Evolutionary conservation across 768 basidiomycete species (phyloP), one percentile per base, ranked within the genome.

Genomic region (Lactifluus hygrophoroides): DNA sequence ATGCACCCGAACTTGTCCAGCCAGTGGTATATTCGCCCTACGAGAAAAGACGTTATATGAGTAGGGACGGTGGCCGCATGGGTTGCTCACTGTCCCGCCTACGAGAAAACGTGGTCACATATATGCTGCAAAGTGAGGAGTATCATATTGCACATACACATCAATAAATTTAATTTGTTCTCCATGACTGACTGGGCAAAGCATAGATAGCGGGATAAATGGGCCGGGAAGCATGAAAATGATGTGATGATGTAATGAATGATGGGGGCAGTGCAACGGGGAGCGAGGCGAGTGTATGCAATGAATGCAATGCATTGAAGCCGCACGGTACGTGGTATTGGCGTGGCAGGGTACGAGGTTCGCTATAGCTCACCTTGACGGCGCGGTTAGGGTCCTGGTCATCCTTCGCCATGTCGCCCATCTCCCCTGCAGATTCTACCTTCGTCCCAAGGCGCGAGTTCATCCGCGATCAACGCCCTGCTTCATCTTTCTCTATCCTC

Each of bases 21-120:
- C 94, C 93, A 51, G 93, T 95, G 61, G 93, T 95, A 70, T 95
- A 95, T 75, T 94, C 90, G 43, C 90, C 89, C 83, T 81, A 53
- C 3, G 25, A 37, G 42, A 46, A 16, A 27, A 19, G 30, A 35
- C 8, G 42, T 37, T 25, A 48, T 27, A 43, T 40, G 37, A 35
- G 21, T 51, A 16, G 28, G 32, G 35, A 57, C 21, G 38, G 37
- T 7, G 5, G 3, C 40, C 28, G 19, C n/a, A 35, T 23, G 51
- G 40, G 14, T n/a, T 21, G 68, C 75, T 54, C 64, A 76, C 74
- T 51, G 75, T 75, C 50, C 80, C 78, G 66, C 81, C 80, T 81
- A 60, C 30, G 76, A 62, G 35, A 14, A 23, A 19, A 60, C 25
- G 62, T 48, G 55, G 23, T 28, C n/a, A 19, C 7, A 47, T 62